Evolutionary conservation across 257 asterid species (phyloP).

Genomic region (Fraxinus pennsylvanica): DNA sequence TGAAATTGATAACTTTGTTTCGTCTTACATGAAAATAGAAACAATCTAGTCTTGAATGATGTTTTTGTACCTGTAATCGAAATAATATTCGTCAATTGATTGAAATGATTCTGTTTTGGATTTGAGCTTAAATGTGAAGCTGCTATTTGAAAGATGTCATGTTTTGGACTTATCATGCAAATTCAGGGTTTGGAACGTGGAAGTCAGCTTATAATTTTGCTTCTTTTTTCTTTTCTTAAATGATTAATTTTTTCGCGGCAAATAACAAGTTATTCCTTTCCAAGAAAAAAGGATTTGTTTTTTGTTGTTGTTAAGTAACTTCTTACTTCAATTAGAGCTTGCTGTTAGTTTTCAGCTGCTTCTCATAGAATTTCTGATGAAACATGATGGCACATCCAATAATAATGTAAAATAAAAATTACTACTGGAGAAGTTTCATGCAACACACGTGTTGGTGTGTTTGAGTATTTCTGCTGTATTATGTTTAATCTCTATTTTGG

Average conservation of each 20-base stretch:
- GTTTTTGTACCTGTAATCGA: no score
- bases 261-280: background rate
- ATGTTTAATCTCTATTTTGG: no score
- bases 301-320: background rate
- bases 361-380: background rate
- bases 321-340: background rate
- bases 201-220: background rate
- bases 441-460: background rate
- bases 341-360: background rate
- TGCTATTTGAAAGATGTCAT: background rate
- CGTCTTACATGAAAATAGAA: background rate
- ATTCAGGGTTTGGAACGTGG: background rate
- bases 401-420: no score
- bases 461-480: background rate
- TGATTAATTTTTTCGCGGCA: background rate
- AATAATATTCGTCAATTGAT: no score
- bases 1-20: background rate
- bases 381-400: background rate
- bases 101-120: background rate
- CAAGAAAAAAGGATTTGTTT: background rate
- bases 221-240: background rate
- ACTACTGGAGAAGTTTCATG: background rate
- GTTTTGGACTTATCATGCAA: background rate
- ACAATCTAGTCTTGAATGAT: no score
- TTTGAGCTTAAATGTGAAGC: background rate